Base-by-base conservation (phyloP, 495 filamentous ascomycete genomes). In the Aspergillus biplanus region DNA sequence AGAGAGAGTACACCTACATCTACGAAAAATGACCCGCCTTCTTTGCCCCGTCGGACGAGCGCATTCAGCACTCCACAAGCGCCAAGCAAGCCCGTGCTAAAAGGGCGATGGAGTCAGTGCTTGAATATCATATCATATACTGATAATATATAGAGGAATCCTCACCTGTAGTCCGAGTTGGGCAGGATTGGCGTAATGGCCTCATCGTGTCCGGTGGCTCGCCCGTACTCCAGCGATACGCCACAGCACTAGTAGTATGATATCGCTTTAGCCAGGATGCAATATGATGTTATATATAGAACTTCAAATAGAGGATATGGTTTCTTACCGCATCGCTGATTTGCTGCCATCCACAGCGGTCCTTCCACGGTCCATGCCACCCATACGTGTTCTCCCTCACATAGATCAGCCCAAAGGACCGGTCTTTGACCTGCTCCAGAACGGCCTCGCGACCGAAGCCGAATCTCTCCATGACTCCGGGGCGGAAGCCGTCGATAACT, bases 321-420 rank as follows among this genome's bases (percentile, higher is more conserved):
- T n/a, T n/a, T n/a, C n/a, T n/a, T n/a, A n/a, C 7, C 52, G 80
- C 79, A 21, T 82, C 80, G n/a, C 75, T 75, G 46, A 84, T 81
- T 53, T 84, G 82, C 65, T 83, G 73, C 59, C 75, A 79, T 32
- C 83, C 83, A n/a, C 70, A 71, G 15, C 75, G 67, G 44, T 80
- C 78, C 7, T 71, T 48, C 16, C 64, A 74, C 4, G 67, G 66
- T 3, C 75, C 73, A 49, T 69, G 63, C 4, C 68, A 68, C 15
- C 88, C 88, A 66, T 88, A 90, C 64, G 86, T 88, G 71, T 89
- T 85, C 67, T 89, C 86, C 13, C 80, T 75, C 0, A 89, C 84
- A 62, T 88, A 89, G 52, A 91, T 78, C 48, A 87, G 81, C 2
- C 87, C 86, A 61, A 80, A 82, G 31, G 78, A 78, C 27, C 83